Base-by-base conservation (phyloP, 176 grass and related monocot species). In the Oropetium thomaeum region DNA sequence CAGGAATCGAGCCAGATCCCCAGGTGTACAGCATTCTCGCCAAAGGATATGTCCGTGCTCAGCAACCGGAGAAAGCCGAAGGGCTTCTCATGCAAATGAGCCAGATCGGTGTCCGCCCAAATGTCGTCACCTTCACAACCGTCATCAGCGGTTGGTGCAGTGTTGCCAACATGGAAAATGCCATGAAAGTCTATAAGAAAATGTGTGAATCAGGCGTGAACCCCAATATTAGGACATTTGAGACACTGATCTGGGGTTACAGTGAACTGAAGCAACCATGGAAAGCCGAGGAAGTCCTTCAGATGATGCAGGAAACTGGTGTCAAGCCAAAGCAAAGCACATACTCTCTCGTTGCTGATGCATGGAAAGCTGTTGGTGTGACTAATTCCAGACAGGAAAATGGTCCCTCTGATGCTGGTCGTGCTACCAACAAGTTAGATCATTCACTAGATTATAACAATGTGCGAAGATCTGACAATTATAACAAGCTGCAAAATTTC, bases 171-270 rank as follows among this genome's bases (percentile, higher is more conserved):
- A 98, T 98, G 91, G 84, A 84, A 19, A 89, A 81, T 78, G 91
- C 96, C 42, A 79, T 91, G 73, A 87, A 68, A 73, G 86, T 94
- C 7, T 94, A 92, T 58, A 28, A 51, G n/a, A 86, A 61, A 62
- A 98, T 98, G 96, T 41, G 77, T n/a, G 69, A 98, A 61, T 79
- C 82, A 79, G 91, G 87, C 16, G 80, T 90, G 30, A 84, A 74
- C 26, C 89, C 96, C 13, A 94, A 98, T 71, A 82, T 94, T 62
- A 88, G 88, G 86, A 98, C 96, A 7, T 94, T 98, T 64, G 89
- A 98, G 71, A 98, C 89, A 28, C 91, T 98, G 81, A 92, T 98
- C 45, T 98, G 96, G 96, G 91, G 96, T 1, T 98, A 98, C 76
- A 90, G 91, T 39, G 89, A 94, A 77, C 79, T 68, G 61, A 98